Conservation (phyloP, 2,329 filamentous ascomycete species). For the Endoconidiophora laricicola region DNA sequence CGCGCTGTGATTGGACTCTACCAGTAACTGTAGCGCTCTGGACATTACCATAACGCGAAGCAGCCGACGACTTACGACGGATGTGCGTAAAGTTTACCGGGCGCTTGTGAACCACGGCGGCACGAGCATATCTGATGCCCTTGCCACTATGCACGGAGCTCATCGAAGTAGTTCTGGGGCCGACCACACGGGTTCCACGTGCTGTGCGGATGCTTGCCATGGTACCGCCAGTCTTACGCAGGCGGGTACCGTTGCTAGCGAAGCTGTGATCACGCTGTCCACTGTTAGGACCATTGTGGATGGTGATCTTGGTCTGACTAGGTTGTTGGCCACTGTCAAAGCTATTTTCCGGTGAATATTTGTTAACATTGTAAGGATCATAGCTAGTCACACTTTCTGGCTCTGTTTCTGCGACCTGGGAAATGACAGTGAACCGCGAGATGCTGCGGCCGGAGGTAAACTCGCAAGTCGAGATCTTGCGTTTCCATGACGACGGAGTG, state of each 20-base stretch:
- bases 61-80: slow-evolving; percentile 16
- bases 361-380: slow-evolving; percentile 64
- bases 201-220: slow-evolving; percentile 9
- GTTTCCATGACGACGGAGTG: slow-evolving; percentile 38
- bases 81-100: slow-evolving; percentile 38
- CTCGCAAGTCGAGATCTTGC: slow-evolving; percentile 43
- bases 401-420: slow-evolving; percentile 38
- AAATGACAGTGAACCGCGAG: slow-evolving; percentile 49
- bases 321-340: slow-evolving; percentile 22
- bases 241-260: not conserved
- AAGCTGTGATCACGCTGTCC: slow-evolving; percentile 16
- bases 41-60: not conserved
- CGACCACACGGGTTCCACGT: slow-evolving; percentile 1
- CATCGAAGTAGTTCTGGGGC: slow-evolving; percentile 21
- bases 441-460: slow-evolving; percentile 38
- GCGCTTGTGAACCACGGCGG: slow-evolving; percentile 29
- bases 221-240: slow-evolving; percentile 5
- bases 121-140: slow-evolving; percentile 6
- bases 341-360: not conserved
- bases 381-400: slow-evolving; percentile 47
- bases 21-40: not conserved
- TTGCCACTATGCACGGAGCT: slow-evolving; percentile 32
- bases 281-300: slow-evolving; percentile 30
- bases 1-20: not conserved
- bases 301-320: slow-evolving; percentile 49